These are phyloP conservation scores for Thelonectria rubi DNA, from an alignment of 2,329 filamentous ascomycete species.

Conservation along the genomic window DNA sequence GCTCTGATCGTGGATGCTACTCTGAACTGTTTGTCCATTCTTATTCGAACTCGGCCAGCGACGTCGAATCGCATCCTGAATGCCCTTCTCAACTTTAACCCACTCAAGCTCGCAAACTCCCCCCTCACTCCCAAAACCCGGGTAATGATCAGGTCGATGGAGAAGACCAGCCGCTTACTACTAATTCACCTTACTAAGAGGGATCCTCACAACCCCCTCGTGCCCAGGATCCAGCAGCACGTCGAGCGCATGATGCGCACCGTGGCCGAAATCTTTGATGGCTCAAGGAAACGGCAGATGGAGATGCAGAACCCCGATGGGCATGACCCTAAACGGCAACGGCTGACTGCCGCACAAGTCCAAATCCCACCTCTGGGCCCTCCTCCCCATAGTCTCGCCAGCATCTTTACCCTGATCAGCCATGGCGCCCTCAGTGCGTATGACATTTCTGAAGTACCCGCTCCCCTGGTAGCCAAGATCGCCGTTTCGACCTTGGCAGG, in stretches of 20 bases:
- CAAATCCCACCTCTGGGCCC: constrained; percentile 76
- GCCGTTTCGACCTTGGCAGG: constrained; percentile 80
- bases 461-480: constrained; percentile 80
- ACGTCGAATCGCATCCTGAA: constrained; percentile 87
- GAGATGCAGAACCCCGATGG: constrained; percentile 76
- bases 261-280: constrained; percentile 81
- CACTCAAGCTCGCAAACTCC: constrained; percentile 79
- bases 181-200: constrained; percentile 87
- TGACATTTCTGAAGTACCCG: constrained; percentile 81
- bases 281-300: constrained; percentile 79
- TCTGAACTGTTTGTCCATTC: constrained; percentile 83
- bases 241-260: constrained; percentile 83
- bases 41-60: constrained; percentile 83
- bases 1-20: constrained; percentile 90
- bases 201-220: constrained; percentile 80
- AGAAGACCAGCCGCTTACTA: constrained; percentile 87
- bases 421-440: constrained; percentile 80
- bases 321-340: constrained; percentile 85
- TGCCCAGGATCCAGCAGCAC: constrained; percentile 84
- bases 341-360: constrained; percentile 59
- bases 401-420: constrained; percentile 83
- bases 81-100: constrained; percentile 90
- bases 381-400: constrained; percentile 80
- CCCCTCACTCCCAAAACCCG: constrained; percentile 81
- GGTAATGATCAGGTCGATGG: constrained; percentile 91